Conservation (phyloP, 129 eudicot genomes). For the Rutidosis leptorrhynchoides region DNA sequence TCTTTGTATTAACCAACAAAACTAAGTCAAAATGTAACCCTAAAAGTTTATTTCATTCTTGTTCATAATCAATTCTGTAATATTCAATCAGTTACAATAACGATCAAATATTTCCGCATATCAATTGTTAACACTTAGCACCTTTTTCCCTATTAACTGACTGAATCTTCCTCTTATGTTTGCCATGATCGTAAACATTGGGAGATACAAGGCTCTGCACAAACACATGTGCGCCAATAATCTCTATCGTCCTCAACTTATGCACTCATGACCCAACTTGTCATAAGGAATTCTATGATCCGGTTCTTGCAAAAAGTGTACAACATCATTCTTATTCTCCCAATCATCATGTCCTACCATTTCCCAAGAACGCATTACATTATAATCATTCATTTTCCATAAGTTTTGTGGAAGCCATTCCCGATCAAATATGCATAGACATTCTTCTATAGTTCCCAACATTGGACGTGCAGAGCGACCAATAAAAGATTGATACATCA, state of each 20-base stretch:
- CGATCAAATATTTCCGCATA: too few relatives aligned
- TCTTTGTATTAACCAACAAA: too few relatives aligned
- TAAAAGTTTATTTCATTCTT: too few relatives aligned
- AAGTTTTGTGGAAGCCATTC: background rate
- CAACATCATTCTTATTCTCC: background rate
- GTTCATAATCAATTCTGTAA: too few relatives aligned
- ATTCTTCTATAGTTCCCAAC: background rate
- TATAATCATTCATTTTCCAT: background rate
- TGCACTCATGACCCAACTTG: background rate
- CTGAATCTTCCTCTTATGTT: background rate
- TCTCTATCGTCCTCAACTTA: background rate
- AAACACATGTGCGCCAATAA: background rate
- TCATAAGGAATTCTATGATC: background rate
- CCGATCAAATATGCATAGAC: slow-evolving; percentile 4
- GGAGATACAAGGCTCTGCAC: slow-evolving; percentile 21
- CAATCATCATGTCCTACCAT: background rate
- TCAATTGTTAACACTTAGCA: too few relatives aligned
- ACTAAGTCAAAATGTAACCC: too few relatives aligned
- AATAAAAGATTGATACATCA: background rate
- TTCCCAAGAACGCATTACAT: slow-evolving; percentile 8
- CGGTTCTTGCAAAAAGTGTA: background rate
- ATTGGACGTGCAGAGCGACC: background rate
- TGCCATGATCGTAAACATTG: background rate
- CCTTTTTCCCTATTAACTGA: background rate
- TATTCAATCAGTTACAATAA: too few relatives aligned